Conservation (phyloP, 805 yeast species). For the Saccharomycopsis microspora region DNA sequence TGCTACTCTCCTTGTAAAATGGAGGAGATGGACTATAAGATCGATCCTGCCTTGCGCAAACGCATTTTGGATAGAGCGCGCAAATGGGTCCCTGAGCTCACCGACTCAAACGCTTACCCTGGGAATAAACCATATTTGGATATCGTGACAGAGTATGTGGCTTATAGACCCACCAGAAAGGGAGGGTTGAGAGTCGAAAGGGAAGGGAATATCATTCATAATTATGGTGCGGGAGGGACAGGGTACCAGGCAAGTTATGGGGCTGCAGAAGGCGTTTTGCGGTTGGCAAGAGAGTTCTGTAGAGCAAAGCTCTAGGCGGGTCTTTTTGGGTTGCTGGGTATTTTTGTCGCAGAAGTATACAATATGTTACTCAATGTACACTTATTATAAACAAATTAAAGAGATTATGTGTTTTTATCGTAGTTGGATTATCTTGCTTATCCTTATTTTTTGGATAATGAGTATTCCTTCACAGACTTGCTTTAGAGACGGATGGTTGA, state of each 20-base stretch:
- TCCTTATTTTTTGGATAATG: no score
- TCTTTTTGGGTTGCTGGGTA: no score
- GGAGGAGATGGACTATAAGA: constrained; percentile 17
- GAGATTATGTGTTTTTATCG: no score
- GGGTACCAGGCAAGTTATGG: constrained; percentile 72
- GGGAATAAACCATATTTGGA: constrained; percentile 30
- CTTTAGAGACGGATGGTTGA: no score
- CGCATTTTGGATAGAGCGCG: constrained; percentile 37
- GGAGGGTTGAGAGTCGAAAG: constrained; percentile 47
- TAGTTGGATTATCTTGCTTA: no score
- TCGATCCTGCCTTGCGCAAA: constrained; percentile 33
- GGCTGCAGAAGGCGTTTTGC: constrained; percentile 36
- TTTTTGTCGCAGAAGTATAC: no score
- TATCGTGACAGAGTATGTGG: constrained; percentile 42
- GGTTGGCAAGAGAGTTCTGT: constrained; percentile 22
- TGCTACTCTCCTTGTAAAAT: constrained; percentile 20
- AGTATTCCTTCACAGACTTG: no score
- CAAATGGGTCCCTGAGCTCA: constrained; percentile 23
- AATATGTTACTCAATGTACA: no score
- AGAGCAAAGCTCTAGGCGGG: no score
- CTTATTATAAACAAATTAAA: no score
- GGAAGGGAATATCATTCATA: constrained; percentile 38
- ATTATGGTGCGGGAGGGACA: constrained; percentile 66
- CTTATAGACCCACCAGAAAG: constrained; percentile 54
- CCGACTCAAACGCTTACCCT: constrained; percentile 20